Base-by-base conservation (phyloP, 2,329 filamentous ascomycete genomes). In the Hypoxylon sp. region DNA sequence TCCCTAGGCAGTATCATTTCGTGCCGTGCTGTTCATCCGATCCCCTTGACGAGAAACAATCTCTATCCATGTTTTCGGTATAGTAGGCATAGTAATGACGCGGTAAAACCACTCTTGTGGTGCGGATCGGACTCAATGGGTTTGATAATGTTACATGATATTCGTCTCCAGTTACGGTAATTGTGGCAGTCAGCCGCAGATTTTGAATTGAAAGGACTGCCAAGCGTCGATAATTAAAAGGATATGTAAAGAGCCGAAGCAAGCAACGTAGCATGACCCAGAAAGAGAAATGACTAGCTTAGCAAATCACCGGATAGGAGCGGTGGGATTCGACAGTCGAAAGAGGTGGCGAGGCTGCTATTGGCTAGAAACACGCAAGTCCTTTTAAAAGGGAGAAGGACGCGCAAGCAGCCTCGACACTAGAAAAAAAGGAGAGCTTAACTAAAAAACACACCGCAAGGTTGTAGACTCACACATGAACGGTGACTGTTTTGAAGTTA, bases 341-440 rank as follows among this genome's bases (percentile, higher is more conserved):
- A 55, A 60, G 49, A 11, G 63, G 67, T 70, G 67, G 63, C 67
- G 52, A 65, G 30, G 34, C 21, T 67, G 45, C 57, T 43, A 76
- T 75, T 76, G 75, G 75, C 56, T 34, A 66, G 60, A 68, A 69
- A 69, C 71, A 67, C 72, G 70, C 72, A 73, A 74, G 72, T 72
- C 55, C 69, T 67, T 67, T 57, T 57, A 70, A 65, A 34, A 65
- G 68, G 73, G 68, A 64, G 63, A 59, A 58, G 71, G 75, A 75
- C 75, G 75, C 75, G 75, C 74, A 75, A 76, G 69, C 74, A 68
- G 68, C 70, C 69, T 70, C 65, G 67, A 65, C 65, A 63, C 65
- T 67, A 69, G 5, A 30, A 43, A 43, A 63, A 65, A 64, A 46
- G 59, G 52, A 45, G 56, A 38, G 49, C 21, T 49, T 48, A 51